These are phyloP conservation scores for Suillus sp. DNA, from an alignment of 768 basidiomycete genomes.

Conservation along the genomic window DNA sequence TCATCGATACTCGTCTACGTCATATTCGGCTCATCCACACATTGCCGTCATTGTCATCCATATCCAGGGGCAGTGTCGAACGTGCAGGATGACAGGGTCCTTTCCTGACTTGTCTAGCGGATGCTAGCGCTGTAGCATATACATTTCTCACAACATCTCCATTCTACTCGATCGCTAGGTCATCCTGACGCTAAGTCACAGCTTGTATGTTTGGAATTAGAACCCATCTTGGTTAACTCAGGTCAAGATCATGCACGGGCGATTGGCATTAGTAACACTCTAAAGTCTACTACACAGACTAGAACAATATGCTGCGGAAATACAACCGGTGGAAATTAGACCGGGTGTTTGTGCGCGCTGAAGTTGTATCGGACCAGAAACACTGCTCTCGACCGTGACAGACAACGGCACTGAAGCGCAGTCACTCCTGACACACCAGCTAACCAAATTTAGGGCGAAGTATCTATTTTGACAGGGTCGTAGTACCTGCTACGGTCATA, in stretches of 20 bases:
- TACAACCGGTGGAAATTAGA: neutral
- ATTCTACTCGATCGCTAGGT: neutral
- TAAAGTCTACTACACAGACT: neutral
- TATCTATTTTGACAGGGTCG: neutral
- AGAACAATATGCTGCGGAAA: neutral
- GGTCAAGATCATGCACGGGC: neutral
- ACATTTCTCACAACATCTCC: neutral
- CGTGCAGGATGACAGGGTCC: too few relatives aligned
- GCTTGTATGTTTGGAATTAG: neutral
- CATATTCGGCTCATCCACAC: neutral
- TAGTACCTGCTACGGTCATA: neutral
- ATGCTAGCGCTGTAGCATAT: neutral
- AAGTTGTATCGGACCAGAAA: neutral
- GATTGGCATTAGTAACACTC: neutral
- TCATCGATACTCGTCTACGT: neutral
- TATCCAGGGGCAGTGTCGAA: constrained; percentile 1
- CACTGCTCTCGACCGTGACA: neutral
- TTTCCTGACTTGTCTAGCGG: too few relatives aligned
- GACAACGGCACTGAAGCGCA: neutral
- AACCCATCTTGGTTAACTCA: neutral
- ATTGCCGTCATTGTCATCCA: neutral
- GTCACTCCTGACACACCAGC: neutral
- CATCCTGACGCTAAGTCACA: neutral
- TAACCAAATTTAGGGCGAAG: neutral
- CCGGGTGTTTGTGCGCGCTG: neutral